Conservation (phyloP, 495 filamentous ascomycete genomes). For the Lophiotrema nucula region DNA sequence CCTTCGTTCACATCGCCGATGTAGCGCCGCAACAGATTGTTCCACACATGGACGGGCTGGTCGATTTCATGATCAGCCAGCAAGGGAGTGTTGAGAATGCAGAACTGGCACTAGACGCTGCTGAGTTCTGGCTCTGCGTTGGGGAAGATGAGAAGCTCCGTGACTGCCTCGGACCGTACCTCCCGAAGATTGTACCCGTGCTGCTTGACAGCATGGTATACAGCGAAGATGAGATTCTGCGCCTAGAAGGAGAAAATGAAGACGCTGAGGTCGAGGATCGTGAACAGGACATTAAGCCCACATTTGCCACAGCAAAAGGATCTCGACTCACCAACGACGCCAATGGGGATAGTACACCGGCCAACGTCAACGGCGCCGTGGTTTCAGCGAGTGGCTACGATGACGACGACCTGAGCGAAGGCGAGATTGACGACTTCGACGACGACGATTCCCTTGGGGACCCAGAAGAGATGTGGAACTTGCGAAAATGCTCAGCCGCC, state of each 20-base stretch:
- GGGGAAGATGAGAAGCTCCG: constrained; percentile 82
- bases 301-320: constrained; percentile 77
- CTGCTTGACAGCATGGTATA: constrained; percentile 96
- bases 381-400: constrained; percentile 33
- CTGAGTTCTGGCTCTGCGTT: constrained; percentile 95
- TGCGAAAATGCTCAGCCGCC: constrained; percentile 96
- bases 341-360: constrained; percentile 49
- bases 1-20: constrained; percentile 90
- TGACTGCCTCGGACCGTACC: constrained; percentile 67
- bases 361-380: constrained; percentile 49
- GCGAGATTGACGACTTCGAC: constrained; percentile 75
- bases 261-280: constrained; percentile 89
- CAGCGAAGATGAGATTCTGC: constrained; percentile 84
- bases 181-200: constrained; percentile 84
- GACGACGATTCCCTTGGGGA: constrained; percentile 73
- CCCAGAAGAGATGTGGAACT: constrained; percentile 91
- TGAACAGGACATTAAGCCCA: constrained; percentile 86
- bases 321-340: constrained; percentile 49
- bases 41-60: constrained; percentile 83
- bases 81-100: constrained; percentile 81
- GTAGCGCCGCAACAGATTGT: constrained; percentile 84
- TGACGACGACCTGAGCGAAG: constrained; percentile 72
- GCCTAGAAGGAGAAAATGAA: constrained; percentile 76
- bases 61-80: constrained; percentile 89
- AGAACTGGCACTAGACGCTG: constrained; percentile 89